These are phyloP conservation scores for Rhynchosporium graminicola DNA, from an alignment of 2,329 filamentous ascomycete genomes.

Conservation along the genomic window DNA sequence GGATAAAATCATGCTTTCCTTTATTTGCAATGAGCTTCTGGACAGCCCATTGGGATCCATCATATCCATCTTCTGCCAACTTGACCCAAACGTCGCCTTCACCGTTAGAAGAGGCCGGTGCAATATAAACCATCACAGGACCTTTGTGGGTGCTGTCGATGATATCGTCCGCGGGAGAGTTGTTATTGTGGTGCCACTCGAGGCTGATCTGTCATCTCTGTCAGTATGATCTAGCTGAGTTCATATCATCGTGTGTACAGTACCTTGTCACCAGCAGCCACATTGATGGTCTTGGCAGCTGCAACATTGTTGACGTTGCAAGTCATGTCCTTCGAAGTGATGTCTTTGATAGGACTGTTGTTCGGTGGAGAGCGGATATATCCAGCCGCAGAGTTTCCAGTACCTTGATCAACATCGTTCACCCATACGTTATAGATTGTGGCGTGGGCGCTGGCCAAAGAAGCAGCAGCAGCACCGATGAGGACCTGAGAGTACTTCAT, in stretches of 20 bases:
- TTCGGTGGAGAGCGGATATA: slow-evolving; percentile 41
- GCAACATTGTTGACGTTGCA: slow-evolving; percentile 49
- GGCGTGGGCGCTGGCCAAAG: slow-evolving; percentile 33
- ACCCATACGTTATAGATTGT: slow-evolving; percentile 33
- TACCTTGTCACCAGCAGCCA: slow-evolving; percentile 49
- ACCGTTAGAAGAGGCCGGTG: slow-evolving; percentile 45
- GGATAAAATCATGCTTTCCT: slow-evolving; percentile 46
- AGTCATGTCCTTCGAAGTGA: slow-evolving; percentile 41
- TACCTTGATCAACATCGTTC: slow-evolving; percentile 26
- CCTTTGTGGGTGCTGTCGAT: slow-evolving; percentile 54
- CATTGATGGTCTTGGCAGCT: slow-evolving; percentile 45
- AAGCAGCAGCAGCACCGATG: slow-evolving; percentile 29
- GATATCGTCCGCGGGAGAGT: slow-evolving; percentile 46
- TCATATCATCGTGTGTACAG: no score
- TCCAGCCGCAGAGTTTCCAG: slow-evolving; percentile 26
- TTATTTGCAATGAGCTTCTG: slow-evolving; percentile 45
- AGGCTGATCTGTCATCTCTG: slow-evolving; percentile 33
- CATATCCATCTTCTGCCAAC: slow-evolving; percentile 45
- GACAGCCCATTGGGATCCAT: slow-evolving; percentile 43
- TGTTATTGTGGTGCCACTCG: slow-evolving; percentile 55
- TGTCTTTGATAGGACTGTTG: slow-evolving; percentile 44
- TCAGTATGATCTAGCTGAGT: neutral
- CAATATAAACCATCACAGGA: slow-evolving; percentile 54
- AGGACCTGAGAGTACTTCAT: slow-evolving; percentile 35
- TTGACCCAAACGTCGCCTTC: slow-evolving; percentile 54